These are phyloP conservation scores for Ambrosia hybrid DNA, from an alignment of 140 eudicot species.

Conservation along the genomic window DNA sequence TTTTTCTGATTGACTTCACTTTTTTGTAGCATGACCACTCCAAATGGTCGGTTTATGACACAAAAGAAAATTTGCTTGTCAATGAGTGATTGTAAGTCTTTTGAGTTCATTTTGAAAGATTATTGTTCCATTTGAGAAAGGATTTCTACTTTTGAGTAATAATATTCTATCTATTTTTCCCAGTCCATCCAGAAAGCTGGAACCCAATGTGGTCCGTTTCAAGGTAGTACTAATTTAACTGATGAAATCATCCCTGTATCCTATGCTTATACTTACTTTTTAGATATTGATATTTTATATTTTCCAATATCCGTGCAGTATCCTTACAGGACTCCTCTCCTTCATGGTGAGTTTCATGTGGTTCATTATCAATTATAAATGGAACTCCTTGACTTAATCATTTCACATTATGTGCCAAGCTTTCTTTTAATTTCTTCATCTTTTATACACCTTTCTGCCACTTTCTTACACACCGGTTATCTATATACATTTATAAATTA, in stretches of 20 bases:
- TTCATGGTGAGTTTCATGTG: slow-evolving; percentile 77
- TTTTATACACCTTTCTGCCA: background rate
- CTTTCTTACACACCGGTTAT: background rate
- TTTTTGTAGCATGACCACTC: slow-evolving; percentile 85
- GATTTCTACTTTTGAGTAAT: slow-evolving; percentile 1
- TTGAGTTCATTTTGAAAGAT: slow-evolving; percentile 9
- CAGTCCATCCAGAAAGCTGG: slow-evolving; percentile 99
- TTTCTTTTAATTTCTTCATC: background rate
- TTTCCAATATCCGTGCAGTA: slow-evolving; percentile 55
- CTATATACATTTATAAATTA: background rate
- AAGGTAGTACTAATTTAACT: slow-evolving; percentile 49
- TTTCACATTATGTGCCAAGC: background rate
- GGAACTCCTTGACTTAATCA: background rate
- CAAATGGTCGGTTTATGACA: slow-evolving; percentile 94
- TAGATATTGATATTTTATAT: slow-evolving; percentile 26
- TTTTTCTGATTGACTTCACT: slow-evolving; percentile 9
- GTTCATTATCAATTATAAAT: slow-evolving; percentile 15
- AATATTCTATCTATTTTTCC: slow-evolving; percentile 15
- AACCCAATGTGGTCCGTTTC: slow-evolving; percentile 99
- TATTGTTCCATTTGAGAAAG: background rate
- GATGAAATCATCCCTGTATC: background rate
- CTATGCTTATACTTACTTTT: background rate
- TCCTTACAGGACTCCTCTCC: slow-evolving; percentile 88
- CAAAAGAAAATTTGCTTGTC: slow-evolving; percentile 93
- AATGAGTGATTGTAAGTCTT: slow-evolving; percentile 92